A percentile compares a stretch with the other conserved stretches of the same genome.
These are phyloP conservation scores for Diaporthe velutina DNA, from an alignment of 2,329 filamentous ascomycete species.

Conservation along the genomic window DNA sequence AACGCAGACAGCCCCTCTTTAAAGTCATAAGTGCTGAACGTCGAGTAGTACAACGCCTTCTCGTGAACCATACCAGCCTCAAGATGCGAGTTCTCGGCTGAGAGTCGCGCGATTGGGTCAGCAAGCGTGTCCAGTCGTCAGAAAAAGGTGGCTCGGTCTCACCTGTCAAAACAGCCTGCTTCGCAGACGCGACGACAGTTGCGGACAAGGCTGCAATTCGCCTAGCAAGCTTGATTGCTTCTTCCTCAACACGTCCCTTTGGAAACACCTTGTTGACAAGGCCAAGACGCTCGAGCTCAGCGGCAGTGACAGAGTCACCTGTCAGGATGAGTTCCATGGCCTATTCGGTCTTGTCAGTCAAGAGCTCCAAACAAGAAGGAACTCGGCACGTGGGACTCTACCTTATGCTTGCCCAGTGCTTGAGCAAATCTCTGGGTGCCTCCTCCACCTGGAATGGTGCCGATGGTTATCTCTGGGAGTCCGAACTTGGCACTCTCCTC, in stretches of 20 bases:
- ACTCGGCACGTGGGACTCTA: constrained; percentile 18
- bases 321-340: constrained; percentile 62
- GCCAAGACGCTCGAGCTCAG: constrained; percentile 54
- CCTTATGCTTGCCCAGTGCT: constrained; percentile 52
- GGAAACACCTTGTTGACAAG: constrained; percentile 54
- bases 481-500: constrained; percentile 46
- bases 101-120: constrained; percentile 31
- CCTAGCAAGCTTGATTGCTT: constrained; percentile 53
- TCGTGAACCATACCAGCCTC: constrained; percentile 54
- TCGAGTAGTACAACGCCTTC: constrained; percentile 53
- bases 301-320: constrained; percentile 52
- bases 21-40: constrained; percentile 54
- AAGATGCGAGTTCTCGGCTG: constrained; percentile 57
- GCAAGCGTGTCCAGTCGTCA: background rate
- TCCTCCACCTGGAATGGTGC: constrained; percentile 48
- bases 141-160: constrained; percentile 38
- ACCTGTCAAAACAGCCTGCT: constrained; percentile 58
- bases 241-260: constrained; percentile 51
- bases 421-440: constrained; percentile 50
- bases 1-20: constrained; percentile 57
- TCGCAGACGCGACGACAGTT: constrained; percentile 56
- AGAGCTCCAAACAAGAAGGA: background rate
- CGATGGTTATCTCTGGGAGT: constrained; percentile 50
- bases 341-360: constrained; percentile 41
- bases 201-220: constrained; percentile 55